A percentile compares a stretch with the other conserved stretches of the same genome.
Conservation (phyloP, 2,329 filamentous ascomycete genomes). For the Phyllosticta ampelicida region DNA sequence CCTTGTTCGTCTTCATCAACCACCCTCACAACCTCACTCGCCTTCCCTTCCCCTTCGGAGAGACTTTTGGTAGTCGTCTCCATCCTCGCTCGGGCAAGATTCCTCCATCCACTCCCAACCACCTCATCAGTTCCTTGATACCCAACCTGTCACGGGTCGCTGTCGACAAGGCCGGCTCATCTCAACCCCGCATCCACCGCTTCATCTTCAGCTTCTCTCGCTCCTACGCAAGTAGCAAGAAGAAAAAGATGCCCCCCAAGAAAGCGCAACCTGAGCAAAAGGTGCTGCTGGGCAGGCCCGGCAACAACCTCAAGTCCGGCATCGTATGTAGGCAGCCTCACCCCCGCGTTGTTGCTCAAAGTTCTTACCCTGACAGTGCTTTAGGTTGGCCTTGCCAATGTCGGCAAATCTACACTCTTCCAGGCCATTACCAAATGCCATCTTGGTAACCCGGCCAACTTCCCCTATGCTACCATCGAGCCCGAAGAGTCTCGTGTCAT, state of each 20-base stretch:
- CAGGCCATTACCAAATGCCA: constrained; percentile 98
- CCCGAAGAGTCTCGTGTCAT: constrained; percentile 96
- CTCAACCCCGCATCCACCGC: constrained; percentile 27
- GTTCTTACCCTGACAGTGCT: constrained; percentile 34
- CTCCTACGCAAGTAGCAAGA: constrained; percentile 40
- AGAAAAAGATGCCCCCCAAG: constrained; percentile 89
- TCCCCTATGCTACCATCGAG: constrained; percentile 97
- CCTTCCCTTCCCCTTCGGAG: constrained; percentile 1
- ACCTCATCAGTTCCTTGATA: constrained; percentile 17
- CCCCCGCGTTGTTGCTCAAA: constrained; percentile 15
- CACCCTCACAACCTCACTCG: constrained; percentile 7
- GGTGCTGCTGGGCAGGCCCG: constrained; percentile 86
- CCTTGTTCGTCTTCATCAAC: no score
- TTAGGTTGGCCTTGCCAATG: constrained; percentile 95
- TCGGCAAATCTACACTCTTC: constrained; percentile 98
- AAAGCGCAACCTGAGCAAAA: constrained; percentile 88
- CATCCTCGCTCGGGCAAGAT: background rate
- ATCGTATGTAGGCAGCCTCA: constrained; percentile 65
- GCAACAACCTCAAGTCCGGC: constrained; percentile 98
- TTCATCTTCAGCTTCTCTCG: constrained; percentile 34
- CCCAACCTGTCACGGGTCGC: constrained; percentile 36
- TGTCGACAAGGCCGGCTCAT: constrained; percentile 19
- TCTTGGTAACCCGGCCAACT: constrained; percentile 98
- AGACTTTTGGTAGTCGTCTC: constrained; percentile 20
- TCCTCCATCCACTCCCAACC: constrained; percentile 21